Evolutionary conservation across 805 yeast species (phyloP).

Genomic region (Scheffersomyces amazonensis): DNA sequence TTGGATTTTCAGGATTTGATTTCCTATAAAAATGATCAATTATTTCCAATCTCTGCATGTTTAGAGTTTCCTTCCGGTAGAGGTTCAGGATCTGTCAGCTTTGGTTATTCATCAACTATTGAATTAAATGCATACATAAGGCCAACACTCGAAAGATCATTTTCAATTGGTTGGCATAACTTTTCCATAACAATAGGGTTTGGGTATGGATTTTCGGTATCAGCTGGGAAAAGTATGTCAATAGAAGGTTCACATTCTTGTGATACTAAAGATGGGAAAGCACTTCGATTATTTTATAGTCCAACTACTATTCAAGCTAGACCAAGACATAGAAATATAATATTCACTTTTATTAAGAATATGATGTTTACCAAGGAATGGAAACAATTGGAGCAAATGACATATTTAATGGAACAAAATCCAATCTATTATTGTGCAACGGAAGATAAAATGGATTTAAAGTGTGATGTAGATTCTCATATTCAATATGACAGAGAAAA

Average conservation of each 20-base stretch:
- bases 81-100: slow-evolving; percentile 8
- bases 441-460: slow-evolving; percentile 12
- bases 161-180: neutral
- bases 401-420: slow-evolving; percentile 7
- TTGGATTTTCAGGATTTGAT: neutral
- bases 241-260: slow-evolving; percentile 15
- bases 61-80: neutral
- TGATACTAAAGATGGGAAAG: slow-evolving; percentile 7
- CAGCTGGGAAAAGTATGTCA: slow-evolving; percentile 5
- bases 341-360: slow-evolving; percentile 5
- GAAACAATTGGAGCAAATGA: slow-evolving; percentile 5
- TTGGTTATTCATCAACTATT: slow-evolving; percentile 7
- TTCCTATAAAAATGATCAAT: neutral
- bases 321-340: slow-evolving; percentile 7
- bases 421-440: slow-evolving; percentile 18
- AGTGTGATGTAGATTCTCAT: too few relatives aligned
- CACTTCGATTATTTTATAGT: slow-evolving; percentile 15
- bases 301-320: slow-evolving; percentile 8
- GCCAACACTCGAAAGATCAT: neutral
- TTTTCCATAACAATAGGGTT: neutral
- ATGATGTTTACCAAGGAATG: slow-evolving; percentile 5
- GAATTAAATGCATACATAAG: slow-evolving; percentile 4
- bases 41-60: neutral
- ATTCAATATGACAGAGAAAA: neutral
- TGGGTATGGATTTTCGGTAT: neutral